phyloP scores from a whole-genome alignment of 1,284 basidiomycete genomes.

The Amylostereum chailletii region DNA sequence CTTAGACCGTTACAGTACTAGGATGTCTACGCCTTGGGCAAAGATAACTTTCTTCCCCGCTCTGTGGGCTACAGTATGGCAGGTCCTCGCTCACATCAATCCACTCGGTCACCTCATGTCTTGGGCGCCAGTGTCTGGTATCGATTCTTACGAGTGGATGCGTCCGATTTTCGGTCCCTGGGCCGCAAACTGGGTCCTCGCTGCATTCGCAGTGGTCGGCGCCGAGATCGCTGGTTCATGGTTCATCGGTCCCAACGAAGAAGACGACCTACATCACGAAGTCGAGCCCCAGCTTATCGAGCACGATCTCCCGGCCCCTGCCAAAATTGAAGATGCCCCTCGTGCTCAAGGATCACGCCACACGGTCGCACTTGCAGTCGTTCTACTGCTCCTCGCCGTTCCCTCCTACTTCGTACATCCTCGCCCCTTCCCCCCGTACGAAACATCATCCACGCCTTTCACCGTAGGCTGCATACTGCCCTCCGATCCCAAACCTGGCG shows the following conservation, averaged over 20 bases:
- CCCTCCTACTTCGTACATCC: constrained; percentile 42
- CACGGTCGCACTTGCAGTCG: constrained; percentile 25
- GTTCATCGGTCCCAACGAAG: constrained; percentile 39
- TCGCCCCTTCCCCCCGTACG: constrained; percentile 35
- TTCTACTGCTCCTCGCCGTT: constrained; percentile 39
- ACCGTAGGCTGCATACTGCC: constrained; percentile 60
- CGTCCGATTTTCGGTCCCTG: constrained; percentile 44
- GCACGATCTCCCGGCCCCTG: background rate
- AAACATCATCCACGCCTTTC: constrained; percentile 40
- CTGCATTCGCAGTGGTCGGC: constrained; percentile 60
- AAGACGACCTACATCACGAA: background rate
- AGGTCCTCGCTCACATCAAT: constrained; percentile 36
- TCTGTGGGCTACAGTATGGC: constrained; percentile 60
- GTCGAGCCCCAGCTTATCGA: background rate
- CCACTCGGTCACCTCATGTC: constrained; percentile 62
- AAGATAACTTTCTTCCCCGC: constrained; percentile 54
- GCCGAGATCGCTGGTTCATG: constrained; percentile 42
- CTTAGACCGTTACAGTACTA: constrained; percentile 23
- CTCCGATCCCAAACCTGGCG: constrained; percentile 27
- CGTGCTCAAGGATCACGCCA: constrained; percentile 12
- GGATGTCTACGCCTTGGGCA: constrained; percentile 28
- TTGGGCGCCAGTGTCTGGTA: constrained; percentile 53
- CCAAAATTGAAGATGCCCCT: background rate
- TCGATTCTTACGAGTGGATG: constrained; percentile 56
- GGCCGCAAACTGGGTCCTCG: constrained; percentile 61